Percentiles rank a stretch among this genome's conserved stretches.
Conservation (phyloP, 2,329 filamentous ascomycete genomes). For the Tricladium varicosporioides region DNA sequence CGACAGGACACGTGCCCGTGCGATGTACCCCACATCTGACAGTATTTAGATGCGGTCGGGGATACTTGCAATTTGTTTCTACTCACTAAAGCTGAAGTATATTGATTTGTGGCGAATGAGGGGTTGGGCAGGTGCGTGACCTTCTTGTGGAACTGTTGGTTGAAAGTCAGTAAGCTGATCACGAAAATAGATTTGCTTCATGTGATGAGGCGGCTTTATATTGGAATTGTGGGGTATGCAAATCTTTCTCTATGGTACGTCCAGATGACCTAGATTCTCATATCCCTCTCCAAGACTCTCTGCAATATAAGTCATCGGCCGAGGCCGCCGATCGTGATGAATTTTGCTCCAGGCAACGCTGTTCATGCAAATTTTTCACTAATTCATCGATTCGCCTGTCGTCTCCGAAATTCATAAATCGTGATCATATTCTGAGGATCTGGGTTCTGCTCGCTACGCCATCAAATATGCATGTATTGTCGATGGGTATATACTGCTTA, state of each 20-base stretch:
- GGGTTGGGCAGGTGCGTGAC: not conserved
- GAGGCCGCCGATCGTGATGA: constrained; percentile 9
- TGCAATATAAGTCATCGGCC: constrained; percentile 11
- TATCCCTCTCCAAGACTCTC: constrained; percentile 1
- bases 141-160: constrained; percentile 9
- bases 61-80: constrained; percentile 2
- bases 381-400: constrained; percentile 7
- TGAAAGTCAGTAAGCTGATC: not conserved
- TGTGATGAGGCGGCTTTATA: constrained; percentile 13
- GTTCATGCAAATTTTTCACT: constrained; percentile 18
- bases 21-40: not conserved
- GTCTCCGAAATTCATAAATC: not conserved
- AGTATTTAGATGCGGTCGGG: not conserved
- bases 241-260: constrained; percentile 6
- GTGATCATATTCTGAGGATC: constrained; percentile 28
- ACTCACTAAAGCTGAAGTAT: constrained; percentile 10
- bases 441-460: constrained; percentile 48
- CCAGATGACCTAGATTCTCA: constrained; percentile 13
- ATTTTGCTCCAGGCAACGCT: constrained; percentile 16
- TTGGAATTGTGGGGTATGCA: constrained; percentile 18
- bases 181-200: constrained; percentile 7
- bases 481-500: constrained; percentile 69
- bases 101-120: constrained; percentile 16
- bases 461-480: constrained; percentile 70
- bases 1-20: constrained; percentile 1